Conservation (phyloP, 2,329 filamentous ascomycete genomes). For the Diaporthe sp. region DNA sequence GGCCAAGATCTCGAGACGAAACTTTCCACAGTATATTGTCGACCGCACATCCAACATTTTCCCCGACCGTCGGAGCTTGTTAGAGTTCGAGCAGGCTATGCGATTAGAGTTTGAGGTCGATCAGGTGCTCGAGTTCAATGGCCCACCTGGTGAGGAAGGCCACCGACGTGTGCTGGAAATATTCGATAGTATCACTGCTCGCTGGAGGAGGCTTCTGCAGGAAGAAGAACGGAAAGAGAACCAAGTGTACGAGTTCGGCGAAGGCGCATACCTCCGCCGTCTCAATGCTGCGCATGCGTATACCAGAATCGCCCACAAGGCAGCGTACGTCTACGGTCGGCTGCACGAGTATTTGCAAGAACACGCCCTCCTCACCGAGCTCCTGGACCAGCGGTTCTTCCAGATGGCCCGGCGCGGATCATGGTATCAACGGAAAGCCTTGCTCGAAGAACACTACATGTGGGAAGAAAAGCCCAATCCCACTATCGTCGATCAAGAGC, state of each 20-base stretch:
- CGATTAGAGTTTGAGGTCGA: conserved; percentile 87
- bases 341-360: conserved; percentile 86
- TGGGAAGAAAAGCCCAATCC: conserved; percentile 67
- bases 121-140: conserved; percentile 83
- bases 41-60: conserved; percentile 94
- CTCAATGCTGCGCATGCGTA: conserved; percentile 95
- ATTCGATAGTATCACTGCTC: conserved; percentile 81
- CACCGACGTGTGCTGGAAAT: conserved; percentile 78
- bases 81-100: conserved; percentile 92
- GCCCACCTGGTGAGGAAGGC: conserved; percentile 74
- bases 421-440: conserved; percentile 96
- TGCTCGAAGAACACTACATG: conserved; percentile 98
- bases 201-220: conserved; percentile 81
- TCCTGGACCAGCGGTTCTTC: conserved; percentile 86
- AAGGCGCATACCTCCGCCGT: conserved; percentile 89
- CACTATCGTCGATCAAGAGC: conserved; percentile 54
- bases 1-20: conserved; percentile 87
- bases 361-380: conserved; percentile 78
- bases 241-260: conserved; percentile 82
- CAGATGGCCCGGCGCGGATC: conserved; percentile 86
- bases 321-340: conserved; percentile 81
- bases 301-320: conserved; percentile 93
- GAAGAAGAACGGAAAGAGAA: conserved; percentile 86
- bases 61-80: conserved; percentile 76
- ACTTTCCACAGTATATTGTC: conserved; percentile 92